Conservation (phyloP, 768 basidiomycete species). For the Leucocoprinus birnbaumii region DNA sequence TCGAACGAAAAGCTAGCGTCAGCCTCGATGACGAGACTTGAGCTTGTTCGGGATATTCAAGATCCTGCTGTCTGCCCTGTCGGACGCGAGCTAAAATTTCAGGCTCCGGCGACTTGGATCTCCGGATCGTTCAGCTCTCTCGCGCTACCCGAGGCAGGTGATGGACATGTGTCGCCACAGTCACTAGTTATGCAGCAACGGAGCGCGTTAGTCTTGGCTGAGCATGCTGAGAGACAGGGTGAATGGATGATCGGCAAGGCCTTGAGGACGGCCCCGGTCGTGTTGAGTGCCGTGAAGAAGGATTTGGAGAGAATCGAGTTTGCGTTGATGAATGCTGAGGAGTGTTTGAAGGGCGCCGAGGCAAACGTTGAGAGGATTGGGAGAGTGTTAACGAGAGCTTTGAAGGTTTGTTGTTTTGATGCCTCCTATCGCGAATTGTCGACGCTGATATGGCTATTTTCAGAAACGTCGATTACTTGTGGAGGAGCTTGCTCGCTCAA, state of each 20-base stretch:
- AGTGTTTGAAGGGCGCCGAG: slow-evolving; percentile 6
- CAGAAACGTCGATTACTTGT: slow-evolving; percentile 53
- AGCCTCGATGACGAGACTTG: slow-evolving; percentile 20
- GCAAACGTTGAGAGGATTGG: slow-evolving; percentile 31
- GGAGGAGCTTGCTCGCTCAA: slow-evolving; percentile 12
- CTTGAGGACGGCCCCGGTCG: slow-evolving; percentile 40
- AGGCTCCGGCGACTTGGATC: neutral
- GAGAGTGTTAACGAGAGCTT: slow-evolving; percentile 49
- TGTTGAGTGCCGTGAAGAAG: slow-evolving; percentile 49
- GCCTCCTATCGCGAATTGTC: neutral
- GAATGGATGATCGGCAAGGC: slow-evolving; percentile 37
- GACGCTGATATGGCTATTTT: slow-evolving; percentile 7
- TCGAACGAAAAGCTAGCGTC: slow-evolving; percentile 2
- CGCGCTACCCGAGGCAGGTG: neutral
- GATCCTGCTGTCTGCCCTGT: slow-evolving; percentile 34
- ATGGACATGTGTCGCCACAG: neutral
- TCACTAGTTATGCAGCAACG: neutral
- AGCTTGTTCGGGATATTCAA: slow-evolving; percentile 39
- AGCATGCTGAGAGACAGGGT: slow-evolving; percentile 14
- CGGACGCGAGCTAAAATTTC: slow-evolving; percentile 33
- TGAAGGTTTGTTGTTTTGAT: slow-evolving; percentile 40
- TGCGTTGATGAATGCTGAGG: slow-evolving; percentile 6
- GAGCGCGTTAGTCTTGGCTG: neutral
- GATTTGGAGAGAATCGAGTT: slow-evolving; percentile 53
- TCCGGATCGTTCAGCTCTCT: slow-evolving; percentile 4